These are phyloP conservation scores for Aspergillus fructus DNA, from an alignment of 2,329 filamentous ascomycete genomes.

Conservation along the genomic window DNA sequence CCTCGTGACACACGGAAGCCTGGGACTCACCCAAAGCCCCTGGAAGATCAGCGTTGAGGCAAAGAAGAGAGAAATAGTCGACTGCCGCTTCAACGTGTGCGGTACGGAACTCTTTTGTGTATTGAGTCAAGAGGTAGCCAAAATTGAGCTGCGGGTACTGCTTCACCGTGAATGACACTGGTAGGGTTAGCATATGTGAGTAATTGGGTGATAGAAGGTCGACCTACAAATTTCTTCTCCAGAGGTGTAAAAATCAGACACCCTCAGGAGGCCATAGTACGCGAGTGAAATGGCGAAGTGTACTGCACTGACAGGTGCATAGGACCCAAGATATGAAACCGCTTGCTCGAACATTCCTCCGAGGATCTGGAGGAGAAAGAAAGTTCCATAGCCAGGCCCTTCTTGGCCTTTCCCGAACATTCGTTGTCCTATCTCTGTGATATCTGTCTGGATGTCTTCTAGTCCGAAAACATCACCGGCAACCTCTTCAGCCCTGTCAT, in stretches of 20 bases:
- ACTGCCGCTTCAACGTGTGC: slow-evolving; percentile 86
- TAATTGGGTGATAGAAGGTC: background rate
- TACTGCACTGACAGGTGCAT: slow-evolving; percentile 88
- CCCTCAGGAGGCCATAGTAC: slow-evolving; percentile 85
- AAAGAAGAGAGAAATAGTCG: slow-evolving; percentile 89
- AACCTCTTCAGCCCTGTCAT: slow-evolving; percentile 60
- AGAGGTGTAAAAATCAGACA: slow-evolving; percentile 74
- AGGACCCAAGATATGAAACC: slow-evolving; percentile 84
- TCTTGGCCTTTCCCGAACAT: slow-evolving; percentile 85
- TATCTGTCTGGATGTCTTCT: slow-evolving; percentile 71
- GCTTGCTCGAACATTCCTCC: slow-evolving; percentile 94
- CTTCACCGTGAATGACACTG: slow-evolving; percentile 56
- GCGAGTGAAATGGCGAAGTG: slow-evolving; percentile 89
- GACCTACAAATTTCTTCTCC: slow-evolving; percentile 66
- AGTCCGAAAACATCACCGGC: slow-evolving; percentile 64
- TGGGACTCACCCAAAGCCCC: slow-evolving; percentile 75
- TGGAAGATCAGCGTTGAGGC: slow-evolving; percentile 80
- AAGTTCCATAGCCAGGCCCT: slow-evolving; percentile 79
- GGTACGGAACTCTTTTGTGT: slow-evolving; percentile 92
- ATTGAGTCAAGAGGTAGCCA: slow-evolving; percentile 87
- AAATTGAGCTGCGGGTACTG: slow-evolving; percentile 82
- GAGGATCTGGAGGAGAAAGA: slow-evolving; percentile 88
- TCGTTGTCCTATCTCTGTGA: slow-evolving; percentile 84
- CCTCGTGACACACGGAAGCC: slow-evolving; percentile 82
- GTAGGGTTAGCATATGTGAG: slow-evolving; percentile 19